Evolutionary conservation across 2,329 filamentous ascomycete species (phyloP).

Genomic region (Endocalyx cinctus): DNA sequence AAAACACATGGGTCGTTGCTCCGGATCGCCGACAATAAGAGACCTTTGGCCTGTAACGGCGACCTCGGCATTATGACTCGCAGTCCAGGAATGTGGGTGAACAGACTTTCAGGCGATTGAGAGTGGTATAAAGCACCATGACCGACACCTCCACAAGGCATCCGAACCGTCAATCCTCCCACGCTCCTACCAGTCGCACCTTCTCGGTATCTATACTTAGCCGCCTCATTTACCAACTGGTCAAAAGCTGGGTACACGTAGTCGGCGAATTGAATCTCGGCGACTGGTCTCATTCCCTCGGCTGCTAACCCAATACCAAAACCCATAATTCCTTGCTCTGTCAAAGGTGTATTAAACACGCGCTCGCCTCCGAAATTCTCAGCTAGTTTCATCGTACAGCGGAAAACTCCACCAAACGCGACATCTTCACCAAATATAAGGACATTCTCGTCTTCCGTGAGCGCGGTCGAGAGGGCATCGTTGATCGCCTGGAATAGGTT

Average conservation of each 20-base stretch:
- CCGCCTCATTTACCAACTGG: slow-evolving; percentile 89
- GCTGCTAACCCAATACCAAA: slow-evolving; percentile 89
- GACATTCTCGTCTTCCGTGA: slow-evolving; percentile 79
- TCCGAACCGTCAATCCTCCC: slow-evolving; percentile 79
- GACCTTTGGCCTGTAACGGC: slow-evolving; percentile 81
- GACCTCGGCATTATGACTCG: slow-evolving; percentile 83
- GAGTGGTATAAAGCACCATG: slow-evolving; percentile 87
- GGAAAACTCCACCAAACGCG: slow-evolving; percentile 93
- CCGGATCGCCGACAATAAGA: slow-evolving; percentile 72
- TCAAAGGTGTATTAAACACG: slow-evolving; percentile 94
- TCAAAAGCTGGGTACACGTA: slow-evolving; percentile 93
- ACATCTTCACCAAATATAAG: slow-evolving; percentile 96
- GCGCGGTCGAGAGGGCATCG: slow-evolving; percentile 75
- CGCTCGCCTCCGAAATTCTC: slow-evolving; percentile 82
- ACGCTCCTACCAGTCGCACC: slow-evolving; percentile 53
- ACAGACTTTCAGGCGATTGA: slow-evolving; percentile 83
- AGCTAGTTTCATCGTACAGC: slow-evolving; percentile 86
- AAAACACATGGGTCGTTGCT: slow-evolving; percentile 86
- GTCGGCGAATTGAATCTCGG: slow-evolving; percentile 94
- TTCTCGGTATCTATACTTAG: slow-evolving; percentile 79
- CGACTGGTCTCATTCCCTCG: slow-evolving; percentile 87
- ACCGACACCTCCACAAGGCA: slow-evolving; percentile 86
- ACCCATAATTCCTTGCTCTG: slow-evolving; percentile 89
- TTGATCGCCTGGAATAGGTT: slow-evolving; percentile 96
- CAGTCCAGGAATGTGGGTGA: slow-evolving; percentile 82